phyloP scores from a whole-genome alignment of 106 monocot species.

The Vanilla planifolia region DNA sequence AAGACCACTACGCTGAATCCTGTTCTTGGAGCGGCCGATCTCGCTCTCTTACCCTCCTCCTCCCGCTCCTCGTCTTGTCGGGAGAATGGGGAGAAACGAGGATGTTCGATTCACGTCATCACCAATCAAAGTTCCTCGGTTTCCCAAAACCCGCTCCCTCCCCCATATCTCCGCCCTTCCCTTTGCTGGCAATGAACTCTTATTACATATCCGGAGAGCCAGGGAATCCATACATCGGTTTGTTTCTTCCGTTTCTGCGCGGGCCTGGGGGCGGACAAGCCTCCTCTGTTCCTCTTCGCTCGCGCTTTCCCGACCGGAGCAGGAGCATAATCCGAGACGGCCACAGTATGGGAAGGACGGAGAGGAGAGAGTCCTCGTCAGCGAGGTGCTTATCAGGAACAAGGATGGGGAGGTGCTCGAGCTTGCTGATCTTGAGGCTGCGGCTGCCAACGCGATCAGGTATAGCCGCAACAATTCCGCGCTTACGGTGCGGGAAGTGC shows the following conservation, averaged over 20 bases:
- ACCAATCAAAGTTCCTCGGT: slow-evolving; percentile 39
- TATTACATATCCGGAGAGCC: slow-evolving; percentile 33
- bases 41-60: too few relatives aligned
- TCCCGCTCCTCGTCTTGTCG: too few relatives aligned
- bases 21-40: too few relatives aligned
- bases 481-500: slow-evolving; percentile 81
- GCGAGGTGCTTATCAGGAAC: slow-evolving; percentile 81
- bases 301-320: slow-evolving; percentile 1
- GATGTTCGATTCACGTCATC: slow-evolving; percentile 51
- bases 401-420: slow-evolving; percentile 92
- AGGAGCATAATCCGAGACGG: slow-evolving; percentile 15
- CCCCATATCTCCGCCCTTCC: slow-evolving; percentile 31
- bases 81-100: slow-evolving; percentile 4
- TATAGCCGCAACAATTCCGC: slow-evolving; percentile 79
- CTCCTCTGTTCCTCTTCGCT: slow-evolving; percentile 22
- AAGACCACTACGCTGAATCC: too few relatives aligned
- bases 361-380: slow-evolving; percentile 85
- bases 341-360: slow-evolving; percentile 32
- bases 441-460: slow-evolving; percentile 51
- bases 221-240: slow-evolving; percentile 16
- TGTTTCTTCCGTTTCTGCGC: slow-evolving; percentile 3
- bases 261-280: background rate
- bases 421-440: slow-evolving; percentile 67
- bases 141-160: background rate
- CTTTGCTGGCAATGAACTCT: slow-evolving; percentile 38